Evolutionary conservation across 257 asterid genomes (phyloP), one percentile per base, ranked within the genome.

Genomic region (Ocimum tenuiflorum): DNA sequence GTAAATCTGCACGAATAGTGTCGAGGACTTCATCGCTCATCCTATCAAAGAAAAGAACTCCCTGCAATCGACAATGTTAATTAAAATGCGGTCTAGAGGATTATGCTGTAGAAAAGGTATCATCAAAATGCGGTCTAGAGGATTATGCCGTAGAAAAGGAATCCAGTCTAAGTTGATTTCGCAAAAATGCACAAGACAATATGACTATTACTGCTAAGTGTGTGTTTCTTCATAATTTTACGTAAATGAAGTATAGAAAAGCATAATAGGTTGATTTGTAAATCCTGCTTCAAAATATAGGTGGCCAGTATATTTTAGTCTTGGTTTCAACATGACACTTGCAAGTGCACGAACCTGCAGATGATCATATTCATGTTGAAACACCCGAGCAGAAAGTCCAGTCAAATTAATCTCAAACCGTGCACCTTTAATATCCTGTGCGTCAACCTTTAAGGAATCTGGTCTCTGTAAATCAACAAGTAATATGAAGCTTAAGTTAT

Each of bases 351-450:
- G 18, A 58, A 89, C 99, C 97, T 84, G 85, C 33, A 94, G 79
- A 73, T 94, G 99, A 79, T 94, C 97, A 50, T 65, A 88, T 80
- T 94, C 99, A 52, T 94, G 99, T 83, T 89, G 99, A 65, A 94
- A 90, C 31, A 94, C 85, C 69, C 99, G 81, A 9, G 95, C 97
- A 49, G 91, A 81, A 75, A 89, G 88, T n/a, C 76, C 94, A 0
- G 83, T 65, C 84, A 94, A 84, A 76, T 81, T 79, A 50, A 88
- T 67, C 56, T 75, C 83, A 83, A 87, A 94, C 67, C 67, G 80
- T 50, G 83, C 78, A 27, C 99, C 99, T 18, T 70, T 71, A 27
- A 89, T 71, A 71, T 94, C 96, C 71, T 82, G 94, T 15, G 99
- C 99, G 31, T 87, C 91, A 43, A 88, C 86, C 73, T 67, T 83